Evolutionary conservation across 1,284 basidiomycete species (phyloP), one percentile per base, ranked within the genome.

Genomic region (Boletus semigastroideus): DNA sequence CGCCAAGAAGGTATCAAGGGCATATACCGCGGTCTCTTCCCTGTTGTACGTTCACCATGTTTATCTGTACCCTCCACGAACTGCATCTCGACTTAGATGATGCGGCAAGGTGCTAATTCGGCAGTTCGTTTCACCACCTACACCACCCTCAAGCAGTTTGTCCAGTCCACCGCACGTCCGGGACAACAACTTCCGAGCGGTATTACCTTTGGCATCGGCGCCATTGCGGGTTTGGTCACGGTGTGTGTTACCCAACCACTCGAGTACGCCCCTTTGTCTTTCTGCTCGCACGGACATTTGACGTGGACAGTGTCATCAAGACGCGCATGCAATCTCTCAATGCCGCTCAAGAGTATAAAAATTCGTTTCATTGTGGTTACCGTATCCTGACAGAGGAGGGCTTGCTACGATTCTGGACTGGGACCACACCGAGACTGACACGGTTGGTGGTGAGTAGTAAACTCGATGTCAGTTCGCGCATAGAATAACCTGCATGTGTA

Each of bases 71-170:
- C 5, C 14, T n/a, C n/a, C 37, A 31, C 4, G 9, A 2, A 13
- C 37, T 22, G 1, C 17, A 47, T 30, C 27, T 33, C n/a, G 31
- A 43, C 3, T 0, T 62, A 94, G 92, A 93, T 97, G 86, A 90
- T 98, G 81, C 86, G 95, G 37, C 96, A 99, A 82, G 94, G 94
- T 19, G 94, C 94, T 34, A 98, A 98, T 70, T 97, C 94, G 10
- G 94, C 95, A 13, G 86, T 99, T 31, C 82, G 96, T n/a, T 98
- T 98, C 74, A 95, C 94, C 43, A 94, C 92, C 0, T 98, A 98
- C 72, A 86, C 90, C 8, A 94, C 92, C 0, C 76, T 98, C 57
- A 97, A 97, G 72, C 90, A 95, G 68, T 83, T 94, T 58, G 92
- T 94, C 0, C 92, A 94, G 65, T 90, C 92, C 27, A 87, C 85